Percentiles rank a stretch among this genome's conserved stretches.
Conservation (phyloP, 169 alveolate genomes). For the Plasmodium billcollinsi region DNA sequence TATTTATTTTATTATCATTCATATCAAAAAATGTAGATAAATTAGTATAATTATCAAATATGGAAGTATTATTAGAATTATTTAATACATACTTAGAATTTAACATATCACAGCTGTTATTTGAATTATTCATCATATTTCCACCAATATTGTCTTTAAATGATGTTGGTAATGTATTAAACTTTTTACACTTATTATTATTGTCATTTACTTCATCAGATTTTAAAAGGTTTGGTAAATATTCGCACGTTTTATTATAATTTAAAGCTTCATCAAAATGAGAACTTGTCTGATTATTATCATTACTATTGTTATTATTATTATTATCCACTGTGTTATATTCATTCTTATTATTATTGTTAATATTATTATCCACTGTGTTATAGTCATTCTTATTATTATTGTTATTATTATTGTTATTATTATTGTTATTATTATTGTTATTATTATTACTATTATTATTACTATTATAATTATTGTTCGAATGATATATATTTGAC, state of each 20-base stretch:
- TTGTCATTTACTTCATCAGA: conserved; percentile 25
- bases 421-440: neutral
- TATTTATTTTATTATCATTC: conserved; percentile 20
- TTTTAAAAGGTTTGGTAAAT: conserved; percentile 14
- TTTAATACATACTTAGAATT: conserved; percentile 52
- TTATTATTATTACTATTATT: neutral
- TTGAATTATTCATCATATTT: conserved; percentile 12
- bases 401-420: too few relatives aligned
- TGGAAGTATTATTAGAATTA: conserved; percentile 46
- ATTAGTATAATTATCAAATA: conserved; percentile 31
- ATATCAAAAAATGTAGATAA: conserved; percentile 49
- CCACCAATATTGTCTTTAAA: conserved; percentile 20
- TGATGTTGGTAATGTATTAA: conserved; percentile 1
- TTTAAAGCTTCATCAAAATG: conserved; percentile 9
- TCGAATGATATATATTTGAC: neutral
- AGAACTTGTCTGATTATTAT: neutral
- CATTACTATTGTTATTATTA: neutral
- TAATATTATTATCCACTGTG: too few relatives aligned
- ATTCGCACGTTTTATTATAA: conserved; percentile 61
- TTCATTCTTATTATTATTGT: conserved; percentile 26
- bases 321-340: neutral
- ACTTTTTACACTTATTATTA: conserved; percentile 1
- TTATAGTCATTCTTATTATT: too few relatives aligned
- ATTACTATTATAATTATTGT: conserved; percentile 11
- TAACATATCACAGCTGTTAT: conserved; percentile 17